These are phyloP conservation scores for Aspergillus cavernicola DNA, from an alignment of 495 filamentous ascomycete species.

Conservation along the genomic window DNA sequence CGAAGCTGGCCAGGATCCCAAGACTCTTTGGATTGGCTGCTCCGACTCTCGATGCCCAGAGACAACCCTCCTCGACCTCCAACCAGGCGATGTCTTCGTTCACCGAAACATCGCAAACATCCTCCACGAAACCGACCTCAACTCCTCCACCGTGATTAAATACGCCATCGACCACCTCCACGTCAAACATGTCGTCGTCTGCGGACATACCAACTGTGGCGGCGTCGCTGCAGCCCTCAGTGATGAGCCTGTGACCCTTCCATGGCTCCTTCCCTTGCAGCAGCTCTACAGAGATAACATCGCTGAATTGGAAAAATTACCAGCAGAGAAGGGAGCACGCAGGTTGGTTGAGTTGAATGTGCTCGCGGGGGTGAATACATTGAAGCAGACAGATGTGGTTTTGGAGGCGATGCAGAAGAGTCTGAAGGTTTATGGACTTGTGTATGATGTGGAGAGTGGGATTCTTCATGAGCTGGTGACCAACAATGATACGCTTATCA, in stretches of 20 bases:
- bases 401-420: conserved; percentile 65
- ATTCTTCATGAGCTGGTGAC: conserved; percentile 55
- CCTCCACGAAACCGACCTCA: conserved; percentile 72
- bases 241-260: conserved; percentile 65
- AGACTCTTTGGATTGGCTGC: conserved; percentile 90
- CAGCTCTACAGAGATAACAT: conserved; percentile 54
- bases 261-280: conserved; percentile 73
- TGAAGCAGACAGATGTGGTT: conserved; percentile 58
- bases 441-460: conserved; percentile 65
- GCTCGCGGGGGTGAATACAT: conserved; percentile 54
- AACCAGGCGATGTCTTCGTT: conserved; percentile 87
- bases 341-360: conserved; percentile 69
- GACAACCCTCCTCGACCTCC: conserved; percentile 73
- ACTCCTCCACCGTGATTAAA: conserved; percentile 72
- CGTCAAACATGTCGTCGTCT: conserved; percentile 80
- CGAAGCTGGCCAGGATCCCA: conserved; percentile 64
- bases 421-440: conserved; percentile 65
- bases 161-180: conserved; percentile 72
- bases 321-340: conserved; percentile 41
- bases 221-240: conserved; percentile 71
- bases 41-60: conserved; percentile 87
- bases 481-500: conserved; percentile 35
- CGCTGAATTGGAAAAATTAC: conserved; percentile 44
- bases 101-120: conserved; percentile 96
- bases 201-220: conserved; percentile 82